Base-by-base conservation (phyloP, 1,139 yeast species). In the Diutina ranongensis region DNA sequence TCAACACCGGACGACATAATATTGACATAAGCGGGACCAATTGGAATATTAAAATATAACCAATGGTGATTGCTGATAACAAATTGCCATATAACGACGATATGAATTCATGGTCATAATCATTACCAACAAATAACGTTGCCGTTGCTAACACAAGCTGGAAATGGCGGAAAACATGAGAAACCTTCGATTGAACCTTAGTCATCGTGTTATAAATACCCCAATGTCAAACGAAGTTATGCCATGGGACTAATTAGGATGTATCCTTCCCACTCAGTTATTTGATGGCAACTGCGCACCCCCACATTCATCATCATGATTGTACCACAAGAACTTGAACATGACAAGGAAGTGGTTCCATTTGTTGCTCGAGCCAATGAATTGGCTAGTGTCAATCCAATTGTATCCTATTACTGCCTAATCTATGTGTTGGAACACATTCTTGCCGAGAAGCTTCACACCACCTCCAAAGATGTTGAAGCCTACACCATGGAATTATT, bases 351-450 rank as follows among this genome's bases (percentile, higher is more conserved):
- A 1, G 64, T 75, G 25, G 58, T 67, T 0, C 72, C 77, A 0
- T 77, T 59, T 52, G 61, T 77, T 20, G 60, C 65, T 3, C 64
- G 83, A 15, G 65, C 83, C n/a, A 56, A 57, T 12, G 85, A 80
- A 52, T 54, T 80, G 35, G 64, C 60, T n/a, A 48, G 55, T 1
- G 68, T 67, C 19, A 76, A 78, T 49, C 81, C 83, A 0, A 61
- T 76, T 13, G 69, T 79, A 28, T 65, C 81, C 20, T 79, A 78
- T 57, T 77, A 72, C 57, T 78, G 83, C 58, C 70, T 71, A 56
- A 57, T 75, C 35, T 78, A 80, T 53, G 84, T 85, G 0, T 78
- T 82, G 10, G 87, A 85, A 56, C 68, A 74, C 54, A 80, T 86
- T 8, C 63, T 86, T 27, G 70, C 69, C 44, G 61, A 73, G 46